Conservation (phyloP, 495 filamentous ascomycete genomes). For the Penicillium egyptiacum region DNA sequence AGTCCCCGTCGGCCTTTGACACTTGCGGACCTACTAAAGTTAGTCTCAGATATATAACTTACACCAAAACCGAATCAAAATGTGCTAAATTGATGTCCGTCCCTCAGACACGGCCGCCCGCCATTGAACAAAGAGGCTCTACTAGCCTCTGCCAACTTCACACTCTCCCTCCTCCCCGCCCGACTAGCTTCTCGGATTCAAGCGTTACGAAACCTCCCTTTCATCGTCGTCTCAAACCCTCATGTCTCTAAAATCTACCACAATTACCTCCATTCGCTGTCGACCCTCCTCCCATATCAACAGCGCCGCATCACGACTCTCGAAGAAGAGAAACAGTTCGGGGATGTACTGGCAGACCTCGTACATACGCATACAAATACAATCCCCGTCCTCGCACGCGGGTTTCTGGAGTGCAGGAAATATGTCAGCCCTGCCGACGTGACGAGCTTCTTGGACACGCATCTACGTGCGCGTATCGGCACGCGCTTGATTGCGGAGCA, state of each 20-base stretch:
- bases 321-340: slow-evolving; percentile 87
- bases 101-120: slow-evolving; percentile 77
- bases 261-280: slow-evolving; percentile 91
- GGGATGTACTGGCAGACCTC: slow-evolving; percentile 86
- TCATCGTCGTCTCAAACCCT: slow-evolving; percentile 95
- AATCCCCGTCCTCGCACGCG: slow-evolving; percentile 86
- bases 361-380: slow-evolving; percentile 92
- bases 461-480: slow-evolving; percentile 90
- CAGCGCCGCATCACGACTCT: slow-evolving; percentile 72
- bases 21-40: slow-evolving; percentile 87
- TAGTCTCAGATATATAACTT: slow-evolving; percentile 17
- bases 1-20: slow-evolving; percentile 79
- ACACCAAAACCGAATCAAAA: background rate
- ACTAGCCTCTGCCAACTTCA: slow-evolving; percentile 89
- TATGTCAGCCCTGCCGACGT: slow-evolving; percentile 81
- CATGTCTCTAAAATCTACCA: slow-evolving; percentile 89
- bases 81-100: slow-evolving; percentile 1
- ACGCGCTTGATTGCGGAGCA: slow-evolving; percentile 94
- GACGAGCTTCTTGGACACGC: slow-evolving; percentile 88
- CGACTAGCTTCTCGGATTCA: slow-evolving; percentile 94
- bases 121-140: slow-evolving; percentile 78
- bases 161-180: slow-evolving; percentile 85
- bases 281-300: slow-evolving; percentile 83
- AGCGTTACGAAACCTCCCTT: slow-evolving; percentile 87
- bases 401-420: slow-evolving; percentile 86